phyloP scores from a whole-genome alignment of 2,329 filamentous ascomycete genomes.

The Cryphonectria carpinicola region DNA sequence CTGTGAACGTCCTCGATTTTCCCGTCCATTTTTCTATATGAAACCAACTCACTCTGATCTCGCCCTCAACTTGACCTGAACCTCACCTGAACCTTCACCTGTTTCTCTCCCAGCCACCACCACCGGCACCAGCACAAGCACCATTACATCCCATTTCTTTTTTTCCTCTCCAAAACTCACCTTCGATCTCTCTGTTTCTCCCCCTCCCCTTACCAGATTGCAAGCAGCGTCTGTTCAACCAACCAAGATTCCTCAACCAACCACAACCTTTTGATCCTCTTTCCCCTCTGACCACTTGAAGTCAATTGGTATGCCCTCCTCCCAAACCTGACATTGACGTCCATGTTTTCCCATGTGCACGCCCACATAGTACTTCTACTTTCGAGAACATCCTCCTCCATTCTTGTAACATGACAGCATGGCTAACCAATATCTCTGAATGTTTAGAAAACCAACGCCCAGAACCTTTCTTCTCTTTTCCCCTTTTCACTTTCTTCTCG shows the following conservation, averaged over 20 bases:
- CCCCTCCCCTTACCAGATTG: background rate
- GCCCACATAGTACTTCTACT: background rate
- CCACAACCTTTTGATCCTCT: background rate
- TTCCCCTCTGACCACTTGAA: background rate
- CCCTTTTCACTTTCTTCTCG: background rate
- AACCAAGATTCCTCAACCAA: background rate
- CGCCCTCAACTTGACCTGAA: background rate
- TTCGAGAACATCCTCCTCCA: background rate
- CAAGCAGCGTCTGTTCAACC: background rate
- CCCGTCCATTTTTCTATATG: background rate
- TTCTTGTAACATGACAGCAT: background rate
- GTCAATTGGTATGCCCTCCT: background rate
- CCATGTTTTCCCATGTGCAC: background rate
- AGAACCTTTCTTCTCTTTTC: background rate
- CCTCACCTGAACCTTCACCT: background rate
- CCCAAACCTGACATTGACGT: background rate
- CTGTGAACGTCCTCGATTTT: background rate
- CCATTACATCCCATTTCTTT: no score
- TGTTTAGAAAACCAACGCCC: background rate
- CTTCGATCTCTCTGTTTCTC: background rate
- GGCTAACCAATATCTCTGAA: background rate
- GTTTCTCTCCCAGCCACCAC: background rate
- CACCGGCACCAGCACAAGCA: background rate
- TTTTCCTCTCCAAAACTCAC: background rate
- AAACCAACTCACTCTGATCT: background rate